A percentile compares a stretch with the other conserved stretches of the same genome.
phyloP scores from a whole-genome alignment of 352 stramenopile genomes.

The Phytophthora rubi region DNA sequence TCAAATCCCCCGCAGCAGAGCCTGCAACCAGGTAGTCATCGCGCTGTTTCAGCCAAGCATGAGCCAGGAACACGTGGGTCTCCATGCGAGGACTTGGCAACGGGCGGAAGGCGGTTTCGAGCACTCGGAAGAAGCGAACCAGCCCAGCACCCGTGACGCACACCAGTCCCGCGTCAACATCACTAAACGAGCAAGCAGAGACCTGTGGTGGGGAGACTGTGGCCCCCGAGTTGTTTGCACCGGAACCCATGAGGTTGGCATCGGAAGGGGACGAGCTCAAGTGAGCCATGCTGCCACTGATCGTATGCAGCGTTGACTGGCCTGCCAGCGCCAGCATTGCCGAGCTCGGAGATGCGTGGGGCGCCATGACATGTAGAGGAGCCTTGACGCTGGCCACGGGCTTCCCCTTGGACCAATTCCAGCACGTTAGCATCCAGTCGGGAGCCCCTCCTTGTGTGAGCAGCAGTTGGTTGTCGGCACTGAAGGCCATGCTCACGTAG shows the following conservation, averaged over 20 bases:
- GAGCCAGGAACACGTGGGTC: slow-evolving; percentile 74
- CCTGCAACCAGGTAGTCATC: slow-evolving; percentile 91
- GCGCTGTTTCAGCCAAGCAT: slow-evolving; percentile 91
- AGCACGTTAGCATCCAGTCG: slow-evolving; percentile 91
- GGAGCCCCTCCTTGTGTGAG: slow-evolving; percentile 85
- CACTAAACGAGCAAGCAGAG: slow-evolving; percentile 88
- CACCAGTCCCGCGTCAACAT: slow-evolving; percentile 87
- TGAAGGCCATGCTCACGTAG: slow-evolving; percentile 90
- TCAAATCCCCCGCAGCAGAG: slow-evolving; percentile 80
- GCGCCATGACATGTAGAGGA: slow-evolving; percentile 61
- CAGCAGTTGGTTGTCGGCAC: slow-evolving; percentile 90
- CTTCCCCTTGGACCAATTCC: slow-evolving; percentile 94
- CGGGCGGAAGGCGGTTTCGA: slow-evolving; percentile 85
- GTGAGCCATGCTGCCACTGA: slow-evolving; percentile 30
- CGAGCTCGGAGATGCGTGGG: slow-evolving; percentile 50
- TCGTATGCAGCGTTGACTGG: slow-evolving; percentile 33
- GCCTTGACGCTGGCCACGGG: slow-evolving; percentile 78
- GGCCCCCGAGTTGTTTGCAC: slow-evolving; percentile 8
- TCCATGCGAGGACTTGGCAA: slow-evolving; percentile 86
- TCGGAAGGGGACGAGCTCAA: slow-evolving; percentile 33
- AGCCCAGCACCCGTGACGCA: slow-evolving; percentile 84
- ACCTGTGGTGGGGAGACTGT: slow-evolving; percentile 42
- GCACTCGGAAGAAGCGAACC: slow-evolving; percentile 92
- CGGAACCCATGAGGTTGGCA: slow-evolving; percentile 30
- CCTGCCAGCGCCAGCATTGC: slow-evolving; percentile 45